These are phyloP conservation scores for Paecilomyces niveus DNA, from an alignment of 2,329 filamentous ascomycete genomes.

Conservation along the genomic window DNA sequence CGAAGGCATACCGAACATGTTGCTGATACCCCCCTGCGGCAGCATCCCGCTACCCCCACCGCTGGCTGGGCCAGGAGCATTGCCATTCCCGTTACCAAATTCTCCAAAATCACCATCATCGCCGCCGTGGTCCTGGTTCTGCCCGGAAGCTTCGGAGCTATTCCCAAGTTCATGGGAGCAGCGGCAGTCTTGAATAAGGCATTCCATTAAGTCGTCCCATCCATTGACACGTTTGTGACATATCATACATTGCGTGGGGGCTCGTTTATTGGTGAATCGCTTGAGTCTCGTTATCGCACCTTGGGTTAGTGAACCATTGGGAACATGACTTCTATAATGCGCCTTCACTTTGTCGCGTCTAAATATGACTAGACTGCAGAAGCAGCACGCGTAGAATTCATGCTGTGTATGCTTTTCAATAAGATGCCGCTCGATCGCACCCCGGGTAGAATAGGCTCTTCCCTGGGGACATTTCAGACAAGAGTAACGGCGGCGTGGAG, in stretches of 20 bases:
- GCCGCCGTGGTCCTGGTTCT: neutral
- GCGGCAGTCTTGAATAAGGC: neutral
- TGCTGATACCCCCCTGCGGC: neutral
- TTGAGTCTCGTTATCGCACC: neutral
- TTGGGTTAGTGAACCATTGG: neutral
- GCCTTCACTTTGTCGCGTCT: neutral
- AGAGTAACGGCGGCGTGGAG: neutral
- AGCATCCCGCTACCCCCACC: neutral
- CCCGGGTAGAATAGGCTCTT: neutral
- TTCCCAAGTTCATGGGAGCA: neutral
- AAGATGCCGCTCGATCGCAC: neutral
- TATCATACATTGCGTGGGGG: neutral
- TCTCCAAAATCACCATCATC: neutral
- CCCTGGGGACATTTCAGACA: neutral
- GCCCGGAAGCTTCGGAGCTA: neutral
- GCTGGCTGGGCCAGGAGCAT: neutral
- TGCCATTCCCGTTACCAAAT: neutral
- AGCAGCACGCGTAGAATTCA: neutral
- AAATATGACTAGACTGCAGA: neutral
- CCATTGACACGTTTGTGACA: neutral
- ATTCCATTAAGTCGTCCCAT: neutral
- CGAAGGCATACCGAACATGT: neutral
- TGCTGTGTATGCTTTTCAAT: neutral
- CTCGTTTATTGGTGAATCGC: neutral
- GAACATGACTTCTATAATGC: neutral